Percentiles rank a stretch among this genome's conserved stretches.
These are phyloP conservation scores for Xylariaceae sp. DNA, from an alignment of 2,329 filamentous ascomycete genomes.

Conservation along the genomic window DNA sequence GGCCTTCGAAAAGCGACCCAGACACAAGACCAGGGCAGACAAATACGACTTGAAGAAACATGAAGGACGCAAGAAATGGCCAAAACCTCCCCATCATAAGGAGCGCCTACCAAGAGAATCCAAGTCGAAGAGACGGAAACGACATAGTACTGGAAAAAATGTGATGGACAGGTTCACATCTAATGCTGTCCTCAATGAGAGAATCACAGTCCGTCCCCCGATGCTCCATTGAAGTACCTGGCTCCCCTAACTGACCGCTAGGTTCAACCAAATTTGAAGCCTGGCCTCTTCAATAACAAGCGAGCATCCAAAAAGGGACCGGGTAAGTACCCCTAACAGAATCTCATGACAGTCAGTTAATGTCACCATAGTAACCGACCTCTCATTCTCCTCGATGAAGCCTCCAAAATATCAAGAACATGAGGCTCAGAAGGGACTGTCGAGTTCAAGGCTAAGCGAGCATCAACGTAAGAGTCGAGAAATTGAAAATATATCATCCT, in stretches of 20 bases:
- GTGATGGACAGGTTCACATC: constrained; percentile 54
- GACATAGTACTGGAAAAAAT: constrained; percentile 38
- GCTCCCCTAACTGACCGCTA: constrained; percentile 18
- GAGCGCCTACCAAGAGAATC: constrained; percentile 14
- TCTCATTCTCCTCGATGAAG: constrained; percentile 48
- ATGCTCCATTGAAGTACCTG: not conserved
- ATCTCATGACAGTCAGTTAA: constrained; percentile 1
- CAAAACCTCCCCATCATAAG: constrained; percentile 18
- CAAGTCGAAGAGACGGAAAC: constrained; percentile 28
- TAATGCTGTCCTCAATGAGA: constrained; percentile 45
- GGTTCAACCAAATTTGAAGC: constrained; percentile 31
- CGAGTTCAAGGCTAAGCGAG: constrained; percentile 21
- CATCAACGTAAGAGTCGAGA: constrained; percentile 31
- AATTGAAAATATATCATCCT: constrained; percentile 34
- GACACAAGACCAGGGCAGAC: constrained; percentile 52
- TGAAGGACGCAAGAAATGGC: constrained; percentile 23
- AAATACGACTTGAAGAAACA: constrained; percentile 46
- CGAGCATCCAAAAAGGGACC: constrained; percentile 34
- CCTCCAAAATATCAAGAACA: constrained; percentile 35
- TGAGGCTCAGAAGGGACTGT: constrained; percentile 23
- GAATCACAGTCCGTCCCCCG: constrained; percentile 45
- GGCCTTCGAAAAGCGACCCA: constrained; percentile 45
- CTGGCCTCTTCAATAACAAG: constrained; percentile 44
- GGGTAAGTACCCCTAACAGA: constrained; percentile 31
- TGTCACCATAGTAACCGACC: constrained; percentile 41